Percentiles rank a stretch among this genome's conserved stretches.
Evolutionary conservation across 83 land plant species (phyloP).

Genomic region (Thuja plicata): DNA sequence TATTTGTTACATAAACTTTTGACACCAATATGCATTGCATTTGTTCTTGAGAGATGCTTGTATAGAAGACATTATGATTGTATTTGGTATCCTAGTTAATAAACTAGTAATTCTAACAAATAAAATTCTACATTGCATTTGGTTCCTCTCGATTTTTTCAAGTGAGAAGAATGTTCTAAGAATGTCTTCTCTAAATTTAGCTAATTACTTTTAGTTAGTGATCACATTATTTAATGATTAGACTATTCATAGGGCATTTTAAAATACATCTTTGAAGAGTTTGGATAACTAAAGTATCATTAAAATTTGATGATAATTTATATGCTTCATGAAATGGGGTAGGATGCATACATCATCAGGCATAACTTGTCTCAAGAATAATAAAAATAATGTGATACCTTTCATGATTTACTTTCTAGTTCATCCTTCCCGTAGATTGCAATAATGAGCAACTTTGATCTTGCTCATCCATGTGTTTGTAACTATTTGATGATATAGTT

Average conservation of each 20-base stretch:
- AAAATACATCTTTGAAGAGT: neutral
- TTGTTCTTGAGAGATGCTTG: neutral
- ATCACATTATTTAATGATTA: neutral
- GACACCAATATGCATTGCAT: neutral
- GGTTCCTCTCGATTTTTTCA: neutral
- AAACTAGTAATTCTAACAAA: neutral
- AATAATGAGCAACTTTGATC: too few relatives aligned
- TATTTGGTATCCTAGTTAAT: neutral
- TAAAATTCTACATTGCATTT: neutral
- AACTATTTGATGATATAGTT: too few relatives aligned
- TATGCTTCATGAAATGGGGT: too few relatives aligned
- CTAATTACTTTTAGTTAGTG: neutral
- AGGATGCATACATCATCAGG: too few relatives aligned
- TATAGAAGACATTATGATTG: neutral
- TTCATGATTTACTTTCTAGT: too few relatives aligned
- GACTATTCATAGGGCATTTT: too few relatives aligned
- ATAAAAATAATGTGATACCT: too few relatives aligned
- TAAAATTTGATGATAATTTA: too few relatives aligned
- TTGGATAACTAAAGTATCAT: neutral
- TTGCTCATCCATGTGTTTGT: too few relatives aligned
- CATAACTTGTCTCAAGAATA: too few relatives aligned
- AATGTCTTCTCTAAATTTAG: neutral
- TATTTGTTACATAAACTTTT: neutral
- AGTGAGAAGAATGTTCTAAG: neutral
- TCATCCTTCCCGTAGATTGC: too few relatives aligned